Conservation (phyloP, 352 stramenopile species). For the Pythium angustatum region DNA sequence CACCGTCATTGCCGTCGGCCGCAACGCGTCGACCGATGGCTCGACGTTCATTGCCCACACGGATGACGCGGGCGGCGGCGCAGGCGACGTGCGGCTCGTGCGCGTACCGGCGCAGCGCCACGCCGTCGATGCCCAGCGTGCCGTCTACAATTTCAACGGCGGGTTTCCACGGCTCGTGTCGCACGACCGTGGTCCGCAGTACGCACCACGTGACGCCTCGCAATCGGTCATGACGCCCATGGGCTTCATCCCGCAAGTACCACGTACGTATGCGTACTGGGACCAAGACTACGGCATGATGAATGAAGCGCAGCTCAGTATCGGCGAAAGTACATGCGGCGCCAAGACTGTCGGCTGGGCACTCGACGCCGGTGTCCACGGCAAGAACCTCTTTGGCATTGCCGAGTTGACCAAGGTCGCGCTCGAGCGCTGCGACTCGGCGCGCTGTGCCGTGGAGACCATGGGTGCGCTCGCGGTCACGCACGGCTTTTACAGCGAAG, state of each 20-base stretch:
- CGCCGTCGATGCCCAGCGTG: constrained; percentile 27
- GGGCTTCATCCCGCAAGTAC: constrained; percentile 78
- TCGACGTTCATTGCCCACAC: constrained; percentile 76
- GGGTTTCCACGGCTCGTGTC: constrained; percentile 55
- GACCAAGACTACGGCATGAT: constrained; percentile 89
- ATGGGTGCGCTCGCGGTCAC: constrained; percentile 89
- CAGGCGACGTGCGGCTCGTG: constrained; percentile 81
- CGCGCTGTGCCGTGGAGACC: constrained; percentile 63
- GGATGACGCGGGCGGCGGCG: constrained; percentile 49
- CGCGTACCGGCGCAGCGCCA: constrained; percentile 73
- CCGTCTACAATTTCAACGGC: constrained; percentile 46
- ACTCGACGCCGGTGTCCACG: constrained; percentile 44
- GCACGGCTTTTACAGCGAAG: constrained; percentile 91
- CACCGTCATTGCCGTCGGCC: constrained; percentile 88
- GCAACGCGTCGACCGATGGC: constrained; percentile 70
- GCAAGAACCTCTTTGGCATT: constrained; percentile 78
- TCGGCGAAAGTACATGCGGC: constrained; percentile 85
- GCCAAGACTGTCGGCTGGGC: constrained; percentile 60
- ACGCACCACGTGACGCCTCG: constrained; percentile 29
- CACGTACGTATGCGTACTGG: constrained; percentile 86
- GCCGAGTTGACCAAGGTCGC: constrained; percentile 77
- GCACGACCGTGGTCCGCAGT: constrained; percentile 57
- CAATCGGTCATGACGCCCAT: constrained; percentile 44
- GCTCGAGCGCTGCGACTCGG: constrained; percentile 72
- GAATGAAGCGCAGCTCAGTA: constrained; percentile 88